Evolutionary conservation across 2,329 filamentous ascomycete species (phyloP).

Genomic region (Plenodomus lindquistii): DNA sequence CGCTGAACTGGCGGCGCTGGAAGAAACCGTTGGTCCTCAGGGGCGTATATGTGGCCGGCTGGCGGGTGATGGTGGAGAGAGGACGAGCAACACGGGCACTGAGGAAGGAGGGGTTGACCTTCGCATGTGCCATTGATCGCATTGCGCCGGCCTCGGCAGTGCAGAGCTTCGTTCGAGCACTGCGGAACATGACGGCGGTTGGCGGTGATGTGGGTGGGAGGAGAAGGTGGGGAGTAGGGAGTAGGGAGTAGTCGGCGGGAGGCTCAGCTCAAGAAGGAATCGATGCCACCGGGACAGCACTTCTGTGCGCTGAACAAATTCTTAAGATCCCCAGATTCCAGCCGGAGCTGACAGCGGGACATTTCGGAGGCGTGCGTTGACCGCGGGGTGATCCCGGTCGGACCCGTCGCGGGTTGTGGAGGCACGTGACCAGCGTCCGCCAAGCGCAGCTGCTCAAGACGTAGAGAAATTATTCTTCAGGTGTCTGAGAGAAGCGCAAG

Average conservation of each 20-base stretch:
- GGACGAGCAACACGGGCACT: slow-evolving; percentile 21
- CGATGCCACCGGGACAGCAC: background rate
- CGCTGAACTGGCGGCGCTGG: slow-evolving; percentile 37
- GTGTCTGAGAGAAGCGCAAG: background rate
- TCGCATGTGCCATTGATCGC: slow-evolving; percentile 43
- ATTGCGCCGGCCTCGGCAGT: slow-evolving; percentile 41
- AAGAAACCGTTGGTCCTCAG: slow-evolving; percentile 20
- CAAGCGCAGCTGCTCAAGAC: background rate
- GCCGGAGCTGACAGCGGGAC: background rate
- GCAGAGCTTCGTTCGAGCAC: slow-evolving; percentile 34
- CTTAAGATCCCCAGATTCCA: slow-evolving; percentile 4
- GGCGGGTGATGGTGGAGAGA: slow-evolving; percentile 33
- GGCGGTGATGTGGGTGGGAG: background rate
- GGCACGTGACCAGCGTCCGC: background rate
- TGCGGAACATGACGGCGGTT: slow-evolving; percentile 39
- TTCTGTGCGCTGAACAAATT: background rate
- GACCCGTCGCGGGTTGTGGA: background rate
- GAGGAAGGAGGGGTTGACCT: slow-evolving; percentile 35
- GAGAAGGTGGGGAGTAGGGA: slow-evolving; percentile 9
- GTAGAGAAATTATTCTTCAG: background rate
- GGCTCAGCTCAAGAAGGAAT: too few relatives aligned
- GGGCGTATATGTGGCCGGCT: slow-evolving; percentile 19
- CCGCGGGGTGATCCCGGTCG: background rate
- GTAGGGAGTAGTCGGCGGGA: slow-evolving; percentile 1
- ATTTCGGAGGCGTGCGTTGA: background rate